Percentiles rank a stretch among this genome's conserved stretches.
phyloP scores from a whole-genome alignment of 2,329 filamentous ascomycete species.

The Rhynchosporium agropyri region DNA sequence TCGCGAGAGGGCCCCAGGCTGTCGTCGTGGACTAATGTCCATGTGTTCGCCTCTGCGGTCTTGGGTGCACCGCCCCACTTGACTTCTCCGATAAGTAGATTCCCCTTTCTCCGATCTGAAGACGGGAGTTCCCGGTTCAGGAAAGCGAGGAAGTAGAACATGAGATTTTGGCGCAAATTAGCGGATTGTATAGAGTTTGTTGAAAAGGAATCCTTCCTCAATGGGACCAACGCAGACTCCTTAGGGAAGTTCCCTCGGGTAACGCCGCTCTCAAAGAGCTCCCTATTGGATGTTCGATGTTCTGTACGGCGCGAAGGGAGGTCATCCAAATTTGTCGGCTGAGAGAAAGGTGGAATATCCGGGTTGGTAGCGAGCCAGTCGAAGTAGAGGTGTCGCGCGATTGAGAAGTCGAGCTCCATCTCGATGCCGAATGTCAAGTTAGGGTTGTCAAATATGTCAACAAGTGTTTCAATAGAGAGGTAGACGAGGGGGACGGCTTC shows the following conservation, averaged over 20 bases:
- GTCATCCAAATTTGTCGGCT: not conserved
- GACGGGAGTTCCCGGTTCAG: not conserved
- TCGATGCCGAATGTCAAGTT: conserved; percentile 17
- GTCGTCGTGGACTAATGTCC: conserved; percentile 1
- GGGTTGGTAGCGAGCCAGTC: conserved; percentile 10
- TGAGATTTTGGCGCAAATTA: not conserved
- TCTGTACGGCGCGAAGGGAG: not conserved
- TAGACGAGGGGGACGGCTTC: no score
- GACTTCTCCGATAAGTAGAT: not conserved
- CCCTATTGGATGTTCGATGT: not conserved
- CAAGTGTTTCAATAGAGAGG: not conserved
- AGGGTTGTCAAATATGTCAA: not conserved
- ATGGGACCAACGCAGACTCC: no score
- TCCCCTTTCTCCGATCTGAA: not conserved
- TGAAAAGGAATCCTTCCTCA: not conserved
- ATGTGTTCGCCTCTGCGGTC: not conserved
- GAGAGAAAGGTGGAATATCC: not conserved
- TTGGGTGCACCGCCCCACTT: not conserved
- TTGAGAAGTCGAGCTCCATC: conserved; percentile 15
- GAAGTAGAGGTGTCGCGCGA: not conserved
- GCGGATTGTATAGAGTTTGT: not conserved
- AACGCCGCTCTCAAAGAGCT: not conserved
- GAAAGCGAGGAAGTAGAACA: not conserved
- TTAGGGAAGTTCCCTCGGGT: no score
- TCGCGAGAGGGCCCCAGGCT: not conserved